Percentiles rank a stretch among this genome's conserved stretches.
Evolutionary conservation across 2,329 filamentous ascomycete species (phyloP).

Genomic region (Trichoderma aggressivum): DNA sequence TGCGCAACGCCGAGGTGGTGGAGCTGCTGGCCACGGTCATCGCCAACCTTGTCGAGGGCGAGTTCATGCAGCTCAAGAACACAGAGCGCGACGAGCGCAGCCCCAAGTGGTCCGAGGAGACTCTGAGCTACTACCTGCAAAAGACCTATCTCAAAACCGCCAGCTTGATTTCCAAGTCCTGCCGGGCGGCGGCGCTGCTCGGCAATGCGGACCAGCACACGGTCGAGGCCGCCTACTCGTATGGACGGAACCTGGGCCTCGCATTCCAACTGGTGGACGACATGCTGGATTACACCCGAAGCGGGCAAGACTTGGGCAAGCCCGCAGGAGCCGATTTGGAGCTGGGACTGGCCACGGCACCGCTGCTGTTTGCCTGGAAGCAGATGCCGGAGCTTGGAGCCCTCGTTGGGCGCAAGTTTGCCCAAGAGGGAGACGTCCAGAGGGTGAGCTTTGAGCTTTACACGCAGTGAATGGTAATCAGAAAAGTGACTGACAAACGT

Average conservation of each 20-base stretch:
- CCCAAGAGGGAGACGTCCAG: constrained; percentile 75
- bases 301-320: constrained; percentile 82
- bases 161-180: constrained; percentile 93
- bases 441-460: constrained; percentile 60
- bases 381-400: constrained; percentile 77
- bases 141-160: constrained; percentile 99
- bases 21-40: constrained; percentile 95
- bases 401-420: constrained; percentile 89
- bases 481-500: background rate
- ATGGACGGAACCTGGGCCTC: constrained; percentile 88
- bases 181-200: constrained; percentile 81
- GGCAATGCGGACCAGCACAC: constrained; percentile 73
- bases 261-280: constrained; percentile 98
- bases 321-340: constrained; percentile 92
- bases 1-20: constrained; percentile 90
- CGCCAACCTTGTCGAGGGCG: constrained; percentile 94
- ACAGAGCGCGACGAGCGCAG: constrained; percentile 83
- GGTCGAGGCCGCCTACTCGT: constrained; percentile 86
- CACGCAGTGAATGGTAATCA: background rate
- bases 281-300: constrained; percentile 93
- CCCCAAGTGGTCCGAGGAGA: constrained; percentile 82
- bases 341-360: constrained; percentile 88
- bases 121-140: constrained; percentile 88
- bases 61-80: constrained; percentile 99
- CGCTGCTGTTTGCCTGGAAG: constrained; percentile 94